Evolutionary conservation across 768 basidiomycete species (phyloP).

Genomic region (Russula griseocarnosa): DNA sequence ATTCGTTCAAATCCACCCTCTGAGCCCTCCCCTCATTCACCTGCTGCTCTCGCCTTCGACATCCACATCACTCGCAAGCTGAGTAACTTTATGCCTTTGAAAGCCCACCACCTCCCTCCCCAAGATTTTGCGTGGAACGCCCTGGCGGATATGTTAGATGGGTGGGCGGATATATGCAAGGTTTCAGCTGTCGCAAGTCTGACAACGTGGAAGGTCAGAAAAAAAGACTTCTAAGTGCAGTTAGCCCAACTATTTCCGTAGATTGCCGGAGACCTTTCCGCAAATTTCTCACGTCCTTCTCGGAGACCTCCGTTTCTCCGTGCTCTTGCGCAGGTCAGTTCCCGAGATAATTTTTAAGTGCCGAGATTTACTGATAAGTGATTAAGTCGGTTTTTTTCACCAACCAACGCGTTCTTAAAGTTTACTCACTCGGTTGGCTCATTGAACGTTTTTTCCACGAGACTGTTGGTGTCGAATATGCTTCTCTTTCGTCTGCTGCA

Average conservation of each 20-base stretch:
- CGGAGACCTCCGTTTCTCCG: constrained; percentile 54
- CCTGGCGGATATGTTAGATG: constrained; percentile 48
- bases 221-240: background rate
- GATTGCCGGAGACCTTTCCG: constrained; percentile 50
- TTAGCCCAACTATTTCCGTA: constrained; percentile 24
- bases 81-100: constrained; percentile 63
- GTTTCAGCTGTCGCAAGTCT: constrained; percentile 46
- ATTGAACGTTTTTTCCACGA: constrained; percentile 49
- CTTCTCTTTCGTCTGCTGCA: constrained; percentile 41
- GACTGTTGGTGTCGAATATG: constrained; percentile 53
- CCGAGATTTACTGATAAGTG: constrained; percentile 11
- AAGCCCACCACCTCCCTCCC: constrained; percentile 50
- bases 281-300: constrained; percentile 44
- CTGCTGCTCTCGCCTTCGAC: constrained; percentile 56
- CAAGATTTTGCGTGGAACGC: constrained; percentile 50
- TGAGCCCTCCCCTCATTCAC: constrained; percentile 43
- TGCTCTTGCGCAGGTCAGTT: constrained; percentile 56
- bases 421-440: constrained; percentile 58
- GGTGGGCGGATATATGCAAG: constrained; percentile 49
- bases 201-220: constrained; percentile 59
- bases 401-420: constrained; percentile 11
- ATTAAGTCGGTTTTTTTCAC: constrained; percentile 12
- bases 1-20: constrained; percentile 40
- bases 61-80: constrained; percentile 62
- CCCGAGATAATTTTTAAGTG: constrained; percentile 14